These are phyloP conservation scores for Puccinia triticina DNA, from an alignment of 1,284 basidiomycete genomes.

Conservation along the genomic window DNA sequence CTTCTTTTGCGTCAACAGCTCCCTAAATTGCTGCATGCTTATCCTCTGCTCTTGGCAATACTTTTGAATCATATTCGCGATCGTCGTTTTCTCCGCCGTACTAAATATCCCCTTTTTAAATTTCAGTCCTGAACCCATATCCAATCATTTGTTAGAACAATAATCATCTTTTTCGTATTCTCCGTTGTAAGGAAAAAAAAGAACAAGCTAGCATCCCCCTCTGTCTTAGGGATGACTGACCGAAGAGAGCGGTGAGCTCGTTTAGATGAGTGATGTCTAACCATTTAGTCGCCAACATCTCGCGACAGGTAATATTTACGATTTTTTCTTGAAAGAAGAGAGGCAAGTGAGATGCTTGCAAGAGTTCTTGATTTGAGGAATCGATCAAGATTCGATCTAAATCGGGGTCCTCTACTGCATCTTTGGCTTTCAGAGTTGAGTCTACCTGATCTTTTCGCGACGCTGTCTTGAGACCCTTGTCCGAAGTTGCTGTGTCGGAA, in stretches of 20 bases:
- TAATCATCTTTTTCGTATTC: no score
- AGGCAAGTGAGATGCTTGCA: background rate
- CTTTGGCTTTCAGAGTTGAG: background rate
- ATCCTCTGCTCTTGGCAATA: conserved; percentile 67
- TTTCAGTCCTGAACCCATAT: conserved; percentile 67
- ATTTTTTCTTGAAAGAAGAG: background rate
- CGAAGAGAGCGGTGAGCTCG: conserved; percentile 7
- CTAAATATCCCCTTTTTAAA: conserved; percentile 84
- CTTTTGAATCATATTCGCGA: conserved; percentile 68
- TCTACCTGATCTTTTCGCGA: background rate
- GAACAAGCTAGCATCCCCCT: no score
- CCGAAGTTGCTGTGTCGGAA: background rate
- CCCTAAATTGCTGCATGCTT: conserved; percentile 66
- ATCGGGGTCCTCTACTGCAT: background rate
- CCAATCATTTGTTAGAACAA: background rate
- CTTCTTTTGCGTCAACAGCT: conserved; percentile 69
- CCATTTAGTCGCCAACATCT: conserved; percentile 15
- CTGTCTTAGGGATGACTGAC: background rate
- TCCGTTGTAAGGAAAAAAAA: no score
- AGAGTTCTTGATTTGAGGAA: background rate
- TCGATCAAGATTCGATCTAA: conserved; percentile 8
- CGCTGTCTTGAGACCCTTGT: background rate
- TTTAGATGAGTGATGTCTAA: background rate
- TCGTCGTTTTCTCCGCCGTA: conserved; percentile 70
- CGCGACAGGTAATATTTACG: background rate